Percentiles rank a stretch among this genome's conserved stretches.
These are phyloP conservation scores for Parietaria judaica DNA, from an alignment of 306 rosid species.

Conservation along the genomic window DNA sequence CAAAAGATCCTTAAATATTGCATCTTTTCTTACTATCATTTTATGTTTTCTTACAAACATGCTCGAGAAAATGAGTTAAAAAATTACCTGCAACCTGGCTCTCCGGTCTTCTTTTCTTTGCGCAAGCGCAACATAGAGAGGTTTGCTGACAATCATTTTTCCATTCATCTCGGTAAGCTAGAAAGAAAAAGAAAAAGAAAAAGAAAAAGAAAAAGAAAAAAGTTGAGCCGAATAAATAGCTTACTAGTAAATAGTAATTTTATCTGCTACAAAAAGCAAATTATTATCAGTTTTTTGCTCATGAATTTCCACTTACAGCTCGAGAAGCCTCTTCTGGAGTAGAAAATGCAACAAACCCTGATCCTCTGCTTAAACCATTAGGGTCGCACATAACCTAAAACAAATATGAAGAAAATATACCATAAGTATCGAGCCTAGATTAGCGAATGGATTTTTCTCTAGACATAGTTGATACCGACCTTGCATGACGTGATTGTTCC, in stretches of 20 bases:
- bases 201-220: neutral
- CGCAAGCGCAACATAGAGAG: conserved; percentile 94
- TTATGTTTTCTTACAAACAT: neutral
- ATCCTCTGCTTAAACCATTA: conserved; percentile 87
- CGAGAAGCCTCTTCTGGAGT: conserved; percentile 94
- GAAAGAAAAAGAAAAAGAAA: neutral
- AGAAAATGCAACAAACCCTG: conserved; percentile 93
- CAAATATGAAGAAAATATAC: conserved; percentile 12
- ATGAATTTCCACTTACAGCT: conserved; percentile 58
- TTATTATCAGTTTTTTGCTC: neutral
- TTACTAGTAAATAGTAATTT: neutral
- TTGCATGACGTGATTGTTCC: conserved; percentile 85
- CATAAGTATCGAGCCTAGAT: conserved; percentile 8
- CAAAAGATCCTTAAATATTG: neutral
- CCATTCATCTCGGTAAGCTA: conserved; percentile 95
- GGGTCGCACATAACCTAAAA: conserved; percentile 93
- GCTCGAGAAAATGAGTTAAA: neutral
- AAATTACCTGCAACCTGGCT: conserved; percentile 86
- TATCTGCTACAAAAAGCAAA: neutral
- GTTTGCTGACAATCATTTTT: conserved; percentile 82
- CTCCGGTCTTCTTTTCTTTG: conserved; percentile 97
- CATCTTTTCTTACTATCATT: neutral
- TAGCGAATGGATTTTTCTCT: neutral
- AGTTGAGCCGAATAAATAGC: neutral
- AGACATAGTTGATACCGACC: conserved; percentile 35